These are phyloP conservation scores for Dendrocalamus latiflorus DNA, from an alignment of 202 grass and related monocot genomes.

Conservation along the genomic window DNA sequence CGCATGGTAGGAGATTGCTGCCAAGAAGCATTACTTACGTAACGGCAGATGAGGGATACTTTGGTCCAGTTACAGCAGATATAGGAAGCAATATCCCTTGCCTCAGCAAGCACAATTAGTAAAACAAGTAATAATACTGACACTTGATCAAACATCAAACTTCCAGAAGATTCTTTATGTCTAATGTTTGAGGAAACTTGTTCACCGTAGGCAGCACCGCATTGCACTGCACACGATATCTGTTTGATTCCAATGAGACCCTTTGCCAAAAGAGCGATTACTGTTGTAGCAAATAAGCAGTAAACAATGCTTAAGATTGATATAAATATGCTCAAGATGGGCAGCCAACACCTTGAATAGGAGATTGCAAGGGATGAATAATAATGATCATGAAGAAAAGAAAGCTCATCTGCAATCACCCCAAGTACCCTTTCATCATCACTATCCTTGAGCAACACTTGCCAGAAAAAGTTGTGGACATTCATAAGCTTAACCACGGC, in stretches of 20 bases:
- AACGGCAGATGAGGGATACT: background rate
- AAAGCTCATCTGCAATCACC: slow-evolving; percentile 7
- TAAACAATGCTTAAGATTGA: background rate
- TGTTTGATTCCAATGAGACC: no score
- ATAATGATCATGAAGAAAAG: slow-evolving; percentile 6
- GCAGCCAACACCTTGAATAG: background rate
- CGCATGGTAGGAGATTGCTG: background rate
- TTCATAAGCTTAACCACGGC: background rate
- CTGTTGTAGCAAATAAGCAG: background rate
- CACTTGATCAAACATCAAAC: background rate
- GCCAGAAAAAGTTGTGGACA: no score
- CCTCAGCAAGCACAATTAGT: background rate
- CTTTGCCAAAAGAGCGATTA: no score
- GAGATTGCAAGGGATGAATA: background rate
- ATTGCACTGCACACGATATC: no score
- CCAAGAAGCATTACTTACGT: background rate
- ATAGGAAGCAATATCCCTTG: background rate
- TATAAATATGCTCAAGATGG: background rate
- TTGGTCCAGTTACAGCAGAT: slow-evolving; percentile 29
- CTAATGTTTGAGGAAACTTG: no score
- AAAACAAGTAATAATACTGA: background rate
- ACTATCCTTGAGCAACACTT: background rate
- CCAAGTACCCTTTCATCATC: background rate
- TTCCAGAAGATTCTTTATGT: background rate
- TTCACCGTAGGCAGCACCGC: no score